These are phyloP conservation scores for Sphagnum tenellum DNA, from an alignment of 225 moss, liverwort and hornwort species.

Conservation along the genomic window DNA sequence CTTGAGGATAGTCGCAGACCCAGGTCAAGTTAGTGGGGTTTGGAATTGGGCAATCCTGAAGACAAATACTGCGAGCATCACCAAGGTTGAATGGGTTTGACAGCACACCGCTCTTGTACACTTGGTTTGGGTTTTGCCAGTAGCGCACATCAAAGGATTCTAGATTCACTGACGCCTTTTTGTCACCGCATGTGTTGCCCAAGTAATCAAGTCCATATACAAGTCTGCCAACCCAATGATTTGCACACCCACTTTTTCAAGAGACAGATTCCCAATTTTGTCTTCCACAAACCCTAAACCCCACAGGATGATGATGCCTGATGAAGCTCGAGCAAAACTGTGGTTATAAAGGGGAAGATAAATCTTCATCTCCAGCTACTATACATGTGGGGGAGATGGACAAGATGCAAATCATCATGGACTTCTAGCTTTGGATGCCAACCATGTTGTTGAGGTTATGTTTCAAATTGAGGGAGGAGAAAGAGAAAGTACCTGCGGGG, in stretches of 20 bases:
- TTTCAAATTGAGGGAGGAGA: too few relatives aligned
- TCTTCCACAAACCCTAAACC: too few relatives aligned
- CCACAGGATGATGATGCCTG: background rate
- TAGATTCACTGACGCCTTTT: slow-evolving; percentile 14
- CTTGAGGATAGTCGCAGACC: slow-evolving; percentile 93
- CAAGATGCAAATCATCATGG: background rate
- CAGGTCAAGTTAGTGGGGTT: slow-evolving; percentile 54
- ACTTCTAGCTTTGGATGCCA: background rate
- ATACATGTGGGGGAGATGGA: background rate
- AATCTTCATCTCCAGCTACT: background rate
- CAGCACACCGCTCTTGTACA: slow-evolving; percentile 59
- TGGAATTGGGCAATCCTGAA: slow-evolving; percentile 47
- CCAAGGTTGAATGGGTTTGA: slow-evolving; percentile 52
- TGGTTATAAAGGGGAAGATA: background rate
- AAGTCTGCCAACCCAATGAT: slow-evolving; percentile 29
- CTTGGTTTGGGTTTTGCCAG: slow-evolving; percentile 87
- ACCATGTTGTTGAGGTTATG: too few relatives aligned
- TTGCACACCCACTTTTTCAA: background rate
- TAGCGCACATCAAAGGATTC: slow-evolving; percentile 47
- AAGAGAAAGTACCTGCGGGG: slow-evolving; percentile 39
- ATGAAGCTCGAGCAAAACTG: background rate
- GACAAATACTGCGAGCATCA: slow-evolving; percentile 63
- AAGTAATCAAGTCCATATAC: slow-evolving; percentile 72
- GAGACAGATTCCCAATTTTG: background rate
- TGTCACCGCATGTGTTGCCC: slow-evolving; percentile 63